Conservation (phyloP, 768 basidiomycete genomes). For the Atractiella rhizophila region DNA sequence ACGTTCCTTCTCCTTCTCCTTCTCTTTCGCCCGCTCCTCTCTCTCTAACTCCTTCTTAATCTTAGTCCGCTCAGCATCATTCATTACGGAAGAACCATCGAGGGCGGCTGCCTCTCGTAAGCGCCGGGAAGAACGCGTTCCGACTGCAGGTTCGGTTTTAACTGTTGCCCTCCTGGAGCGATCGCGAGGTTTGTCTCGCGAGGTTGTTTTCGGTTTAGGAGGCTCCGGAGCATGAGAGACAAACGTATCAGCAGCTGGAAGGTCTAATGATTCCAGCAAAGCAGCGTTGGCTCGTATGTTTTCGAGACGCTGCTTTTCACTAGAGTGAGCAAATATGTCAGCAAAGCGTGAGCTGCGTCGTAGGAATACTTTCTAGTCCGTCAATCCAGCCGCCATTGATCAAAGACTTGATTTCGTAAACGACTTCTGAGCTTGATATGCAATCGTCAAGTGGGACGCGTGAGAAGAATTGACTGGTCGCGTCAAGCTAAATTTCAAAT, state of each 20-base stretch:
- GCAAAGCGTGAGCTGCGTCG: too few species aligned
- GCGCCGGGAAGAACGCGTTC: too few species aligned
- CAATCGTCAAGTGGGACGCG: too few species aligned
- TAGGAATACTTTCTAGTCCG: too few species aligned
- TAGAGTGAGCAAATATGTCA: too few species aligned
- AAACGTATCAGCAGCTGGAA: background rate
- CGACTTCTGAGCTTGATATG: too few species aligned
- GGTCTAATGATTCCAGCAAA: background rate
- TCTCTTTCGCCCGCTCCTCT: conserved; percentile 1
- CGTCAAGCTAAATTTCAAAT: too few species aligned
- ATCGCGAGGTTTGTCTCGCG: background rate
- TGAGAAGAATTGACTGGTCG: too few species aligned
- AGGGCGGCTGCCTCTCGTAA: background rate
- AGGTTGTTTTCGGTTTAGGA: background rate
- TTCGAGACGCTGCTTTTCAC: background rate
- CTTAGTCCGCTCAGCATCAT: background rate
- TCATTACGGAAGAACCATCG: background rate
- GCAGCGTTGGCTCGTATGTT: background rate
- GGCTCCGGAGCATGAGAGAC: background rate
- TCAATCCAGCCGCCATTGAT: too few species aligned
- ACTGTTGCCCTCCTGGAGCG: background rate
- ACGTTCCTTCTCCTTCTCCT: conserved; percentile 6
- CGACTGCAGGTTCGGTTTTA: too few species aligned
- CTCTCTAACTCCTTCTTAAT: too few species aligned
- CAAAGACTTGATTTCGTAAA: too few species aligned